Conservation (phyloP, 139 green algal species). For the Choricystis sp. region DNA sequence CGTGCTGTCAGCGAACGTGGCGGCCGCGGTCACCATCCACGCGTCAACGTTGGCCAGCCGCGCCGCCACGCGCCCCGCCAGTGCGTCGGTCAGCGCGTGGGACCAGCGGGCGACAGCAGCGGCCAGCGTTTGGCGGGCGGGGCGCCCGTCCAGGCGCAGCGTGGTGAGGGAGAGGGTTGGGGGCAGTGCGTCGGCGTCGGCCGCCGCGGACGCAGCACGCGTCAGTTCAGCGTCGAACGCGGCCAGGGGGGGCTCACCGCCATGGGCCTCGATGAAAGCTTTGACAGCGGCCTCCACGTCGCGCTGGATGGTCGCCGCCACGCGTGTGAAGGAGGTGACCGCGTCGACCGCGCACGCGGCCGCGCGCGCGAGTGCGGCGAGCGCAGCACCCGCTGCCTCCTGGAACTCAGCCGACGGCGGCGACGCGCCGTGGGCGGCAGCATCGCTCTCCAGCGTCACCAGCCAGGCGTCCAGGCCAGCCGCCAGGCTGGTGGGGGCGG, state of each 20-base stretch:
- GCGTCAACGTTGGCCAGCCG: neutral
- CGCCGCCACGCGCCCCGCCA: neutral
- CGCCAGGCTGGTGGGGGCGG: too few relatives aligned
- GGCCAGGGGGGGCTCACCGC: neutral
- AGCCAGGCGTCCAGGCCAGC: too few relatives aligned
- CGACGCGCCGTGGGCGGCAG: too few relatives aligned
- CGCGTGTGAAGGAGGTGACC: neutral
- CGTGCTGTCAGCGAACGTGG: neutral
- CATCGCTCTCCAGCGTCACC: too few relatives aligned
- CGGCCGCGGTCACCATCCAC: neutral
- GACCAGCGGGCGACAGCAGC: neutral
- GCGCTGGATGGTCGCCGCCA: neutral
- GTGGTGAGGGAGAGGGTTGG: neutral
- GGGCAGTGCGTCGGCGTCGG: constrained; percentile 4
- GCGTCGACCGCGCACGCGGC: neutral
- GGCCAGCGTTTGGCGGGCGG: neutral
- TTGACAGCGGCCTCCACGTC: neutral
- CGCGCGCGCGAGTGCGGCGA: neutral
- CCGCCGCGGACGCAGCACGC: constrained; percentile 2
- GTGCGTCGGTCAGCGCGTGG: neutral
- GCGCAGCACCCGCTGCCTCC: too few relatives aligned
- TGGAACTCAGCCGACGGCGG: too few relatives aligned
- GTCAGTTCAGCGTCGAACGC: constrained; percentile 2
- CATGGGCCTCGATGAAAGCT: neutral
- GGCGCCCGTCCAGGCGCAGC: neutral